Base-by-base conservation (phyloP, 192 early-diverging fungal species). In the Rhizophagus sp. region DNA sequence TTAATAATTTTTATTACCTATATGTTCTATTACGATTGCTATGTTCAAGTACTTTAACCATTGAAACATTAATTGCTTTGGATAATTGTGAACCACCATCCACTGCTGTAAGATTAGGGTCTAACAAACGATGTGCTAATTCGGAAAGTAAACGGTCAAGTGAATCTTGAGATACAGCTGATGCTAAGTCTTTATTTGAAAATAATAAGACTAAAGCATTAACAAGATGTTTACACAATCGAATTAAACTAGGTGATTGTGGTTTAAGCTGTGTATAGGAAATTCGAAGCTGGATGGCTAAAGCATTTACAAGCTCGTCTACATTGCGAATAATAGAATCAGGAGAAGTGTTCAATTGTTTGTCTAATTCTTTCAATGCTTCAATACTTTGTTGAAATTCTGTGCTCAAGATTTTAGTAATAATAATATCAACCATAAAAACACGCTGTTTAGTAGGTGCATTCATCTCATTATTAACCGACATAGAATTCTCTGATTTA, bases 1-100 rank as follows among this genome's bases (percentile, higher is more conserved):
- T 11, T 41, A 22, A 70, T 24, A 76, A 72, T 47, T 9, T n/a
- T 33, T 67, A 77, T 68, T 78, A 91, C 92, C 90, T 90, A 85
- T 87, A 96, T 33, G 85, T 90, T 52, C 84, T 84, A 63, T 96
- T 98, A 33, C 94, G 88, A 66, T 96, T 91, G 33, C 92, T 90
- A 65, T 96, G 95, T 50, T 99, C 98, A 70, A 99, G 81, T 0
- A 98, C 94, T 62, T 94, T 92, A 22, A 97, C 93, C 88, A 98
- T 93, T 50, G 97, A 85, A 34, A 94, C 87, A 86, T 99, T 99
- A 79, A 96, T 72, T 7, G 92, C 92, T 81, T 89, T 91, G 10
- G 88, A 85, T 22, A 96, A 80, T 44, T 89, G 88, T 4, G 85
- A 81, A 13, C 92, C 88, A 9, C 85, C 86, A 57, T 94, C 92